Evolutionary conservation across 345 rosid genomes (phyloP).

Genomic region (Nasturtium officinale): DNA sequence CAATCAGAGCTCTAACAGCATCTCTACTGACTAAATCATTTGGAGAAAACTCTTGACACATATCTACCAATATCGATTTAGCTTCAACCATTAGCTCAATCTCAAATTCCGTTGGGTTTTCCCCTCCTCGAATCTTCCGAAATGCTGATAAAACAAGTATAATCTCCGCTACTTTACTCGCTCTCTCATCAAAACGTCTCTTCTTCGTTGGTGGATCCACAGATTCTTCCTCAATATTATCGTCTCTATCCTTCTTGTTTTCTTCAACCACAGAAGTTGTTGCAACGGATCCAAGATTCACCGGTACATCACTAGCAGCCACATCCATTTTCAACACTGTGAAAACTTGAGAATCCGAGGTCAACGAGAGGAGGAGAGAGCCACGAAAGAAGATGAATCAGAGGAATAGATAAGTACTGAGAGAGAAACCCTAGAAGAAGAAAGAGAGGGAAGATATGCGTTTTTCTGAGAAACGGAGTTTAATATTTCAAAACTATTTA

Average conservation of each 20-base stretch:
- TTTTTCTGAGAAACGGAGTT: neutral
- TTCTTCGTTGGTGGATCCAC: slow-evolving; percentile 44
- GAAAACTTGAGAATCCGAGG: neutral
- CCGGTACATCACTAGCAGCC: slow-evolving; percentile 9
- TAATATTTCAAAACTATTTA: neutral
- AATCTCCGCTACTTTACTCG: slow-evolving; percentile 79
- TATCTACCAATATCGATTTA: slow-evolving; percentile 60
- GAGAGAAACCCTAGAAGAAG: slow-evolving; percentile 34
- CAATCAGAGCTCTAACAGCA: slow-evolving; percentile 68
- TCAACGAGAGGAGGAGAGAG: neutral
- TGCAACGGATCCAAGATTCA: slow-evolving; percentile 31
- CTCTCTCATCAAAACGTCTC: slow-evolving; percentile 42
- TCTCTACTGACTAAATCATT: slow-evolving; percentile 67
- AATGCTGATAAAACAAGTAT: slow-evolving; percentile 78
- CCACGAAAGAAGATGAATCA: neutral
- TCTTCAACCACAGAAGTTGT: slow-evolving; percentile 28
- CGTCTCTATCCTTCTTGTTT: slow-evolving; percentile 11
- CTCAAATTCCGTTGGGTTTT: slow-evolving; percentile 74
- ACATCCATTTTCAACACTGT: slow-evolving; percentile 23
- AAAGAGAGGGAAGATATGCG: slow-evolving; percentile 33
- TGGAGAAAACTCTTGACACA: slow-evolving; percentile 65
- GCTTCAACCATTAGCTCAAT: slow-evolving; percentile 76
- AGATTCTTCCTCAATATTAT: slow-evolving; percentile 23
- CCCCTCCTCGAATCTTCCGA: slow-evolving; percentile 78
- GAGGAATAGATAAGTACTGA: neutral